These are phyloP conservation scores for Mortierella sp. DNA, from an alignment of 371 early-diverging fungal genomes.

Conservation along the genomic window DNA sequence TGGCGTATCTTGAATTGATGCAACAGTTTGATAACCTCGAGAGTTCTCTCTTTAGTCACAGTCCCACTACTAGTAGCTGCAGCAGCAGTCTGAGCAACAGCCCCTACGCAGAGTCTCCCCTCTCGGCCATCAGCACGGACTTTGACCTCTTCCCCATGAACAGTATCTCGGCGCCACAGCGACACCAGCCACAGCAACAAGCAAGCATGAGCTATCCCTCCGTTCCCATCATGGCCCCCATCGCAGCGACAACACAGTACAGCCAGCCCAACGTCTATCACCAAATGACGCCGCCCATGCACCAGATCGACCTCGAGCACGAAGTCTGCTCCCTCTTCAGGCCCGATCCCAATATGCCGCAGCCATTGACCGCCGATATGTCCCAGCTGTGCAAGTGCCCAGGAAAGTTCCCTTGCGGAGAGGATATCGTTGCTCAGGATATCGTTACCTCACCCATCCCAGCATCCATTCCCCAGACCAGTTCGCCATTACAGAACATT, in stretches of 20 bases:
- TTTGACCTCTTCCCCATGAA: slow-evolving; percentile 52
- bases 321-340: slow-evolving; percentile 34
- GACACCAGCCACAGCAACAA: background rate
- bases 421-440: slow-evolving; percentile 7
- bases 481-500: slow-evolving; percentile 33
- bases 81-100: slow-evolving; percentile 47
- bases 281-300: slow-evolving; percentile 51
- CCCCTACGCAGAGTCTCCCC: slow-evolving; percentile 40
- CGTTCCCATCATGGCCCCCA: slow-evolving; percentile 46
- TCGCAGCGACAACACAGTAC: slow-evolving; percentile 13
- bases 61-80: slow-evolving; percentile 40
- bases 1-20: slow-evolving; percentile 42
- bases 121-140: slow-evolving; percentile 36
- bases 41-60: slow-evolving; percentile 52
- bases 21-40: slow-evolving; percentile 54
- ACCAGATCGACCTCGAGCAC: slow-evolving; percentile 31
- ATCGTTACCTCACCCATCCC: slow-evolving; percentile 6
- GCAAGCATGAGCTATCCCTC: slow-evolving; percentile 27
- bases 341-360: slow-evolving; percentile 18
- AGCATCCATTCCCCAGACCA: background rate
- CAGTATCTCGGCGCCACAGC: slow-evolving; percentile 12
- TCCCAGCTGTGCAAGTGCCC: slow-evolving; percentile 54
- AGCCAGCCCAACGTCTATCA: slow-evolving; percentile 19
- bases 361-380: slow-evolving; percentile 33
- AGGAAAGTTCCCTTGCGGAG: slow-evolving; percentile 53